Percentiles rank a stretch among this genome's conserved stretches.
These are phyloP conservation scores for Heterobasidion irregulare DNA, from an alignment of 1,284 basidiomycete species.

Conservation along the genomic window DNA sequence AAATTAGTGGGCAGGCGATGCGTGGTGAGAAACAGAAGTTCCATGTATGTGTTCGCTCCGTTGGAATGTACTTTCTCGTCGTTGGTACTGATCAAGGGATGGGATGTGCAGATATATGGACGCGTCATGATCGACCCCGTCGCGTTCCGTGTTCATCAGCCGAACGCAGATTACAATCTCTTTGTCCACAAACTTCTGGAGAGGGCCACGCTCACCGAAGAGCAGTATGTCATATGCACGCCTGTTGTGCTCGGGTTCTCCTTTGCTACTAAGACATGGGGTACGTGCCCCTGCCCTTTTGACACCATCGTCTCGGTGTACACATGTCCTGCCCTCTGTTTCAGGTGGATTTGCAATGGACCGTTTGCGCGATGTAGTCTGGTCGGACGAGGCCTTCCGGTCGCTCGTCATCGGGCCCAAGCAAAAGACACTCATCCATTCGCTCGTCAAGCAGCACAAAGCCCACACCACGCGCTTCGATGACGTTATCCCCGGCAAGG, in stretches of 20 bases:
- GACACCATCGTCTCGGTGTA: neutral
- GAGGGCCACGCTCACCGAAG: slow-evolving; percentile 15
- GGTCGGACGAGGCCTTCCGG: slow-evolving; percentile 21
- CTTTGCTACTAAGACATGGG: slow-evolving; percentile 22
- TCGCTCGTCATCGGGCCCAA: slow-evolving; percentile 20
- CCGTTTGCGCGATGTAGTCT: slow-evolving; percentile 17
- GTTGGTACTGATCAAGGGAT: neutral
- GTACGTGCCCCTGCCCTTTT: slow-evolving; percentile 9
- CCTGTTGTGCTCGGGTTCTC: slow-evolving; percentile 21
- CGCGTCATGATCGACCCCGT: slow-evolving; percentile 22
- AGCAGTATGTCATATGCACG: slow-evolving; percentile 19
- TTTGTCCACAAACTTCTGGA: slow-evolving; percentile 12
- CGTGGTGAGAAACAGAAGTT: slow-evolving; percentile 5
- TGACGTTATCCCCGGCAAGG: slow-evolving; percentile 23
- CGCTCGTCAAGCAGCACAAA: slow-evolving; percentile 19
- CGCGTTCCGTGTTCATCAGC: slow-evolving; percentile 16
- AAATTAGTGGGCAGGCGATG: slow-evolving; percentile 15
- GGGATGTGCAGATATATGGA: slow-evolving; percentile 14
- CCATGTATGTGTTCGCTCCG: slow-evolving; percentile 3
- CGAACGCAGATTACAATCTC: slow-evolving; percentile 13
- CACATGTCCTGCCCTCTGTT: neutral
- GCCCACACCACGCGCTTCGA: slow-evolving; percentile 15
- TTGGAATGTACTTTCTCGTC: neutral
- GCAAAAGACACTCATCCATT: slow-evolving; percentile 22
- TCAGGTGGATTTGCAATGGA: slow-evolving; percentile 21